phyloP scores from a whole-genome alignment of 768 basidiomycete species.

The Sporobolomyces phaffii region DNA sequence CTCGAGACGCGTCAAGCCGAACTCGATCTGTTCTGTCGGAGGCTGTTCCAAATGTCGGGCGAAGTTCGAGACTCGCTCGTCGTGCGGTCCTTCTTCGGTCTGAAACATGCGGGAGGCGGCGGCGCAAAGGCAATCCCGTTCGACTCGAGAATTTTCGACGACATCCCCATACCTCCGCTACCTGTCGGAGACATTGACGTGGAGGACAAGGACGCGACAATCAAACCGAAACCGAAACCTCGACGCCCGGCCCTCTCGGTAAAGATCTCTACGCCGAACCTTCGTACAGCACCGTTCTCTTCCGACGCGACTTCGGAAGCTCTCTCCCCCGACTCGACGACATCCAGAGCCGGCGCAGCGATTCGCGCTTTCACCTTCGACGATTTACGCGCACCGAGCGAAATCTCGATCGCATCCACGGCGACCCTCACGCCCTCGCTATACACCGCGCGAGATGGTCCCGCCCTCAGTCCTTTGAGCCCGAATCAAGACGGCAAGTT shows the following conservation, averaged over 20 bases:
- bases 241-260: slow-evolving; percentile 13
- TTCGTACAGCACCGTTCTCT: background rate
- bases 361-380: background rate
- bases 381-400: background rate
- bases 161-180: background rate
- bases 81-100: slow-evolving; percentile 33
- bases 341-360: background rate
- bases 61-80: slow-evolving; percentile 16
- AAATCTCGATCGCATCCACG: slow-evolving; percentile 2
- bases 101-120: background rate
- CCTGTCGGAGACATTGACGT: background rate
- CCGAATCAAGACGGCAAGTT: background rate
- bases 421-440: slow-evolving; percentile 7
- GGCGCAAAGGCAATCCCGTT: background rate
- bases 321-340: background rate
- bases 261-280: slow-evolving; percentile 28
- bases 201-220: slow-evolving; percentile 6
- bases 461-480: background rate
- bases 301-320: background rate
- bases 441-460: background rate
- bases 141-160: background rate
- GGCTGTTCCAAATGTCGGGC: slow-evolving; percentile 28
- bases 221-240: slow-evolving; percentile 7
- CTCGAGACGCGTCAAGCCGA: slow-evolving; percentile 28
- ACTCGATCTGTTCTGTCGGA: slow-evolving; percentile 30